Evolutionary conservation across 164 flowering plant species (phyloP).

Genomic region (Liriodendron chinense): DNA sequence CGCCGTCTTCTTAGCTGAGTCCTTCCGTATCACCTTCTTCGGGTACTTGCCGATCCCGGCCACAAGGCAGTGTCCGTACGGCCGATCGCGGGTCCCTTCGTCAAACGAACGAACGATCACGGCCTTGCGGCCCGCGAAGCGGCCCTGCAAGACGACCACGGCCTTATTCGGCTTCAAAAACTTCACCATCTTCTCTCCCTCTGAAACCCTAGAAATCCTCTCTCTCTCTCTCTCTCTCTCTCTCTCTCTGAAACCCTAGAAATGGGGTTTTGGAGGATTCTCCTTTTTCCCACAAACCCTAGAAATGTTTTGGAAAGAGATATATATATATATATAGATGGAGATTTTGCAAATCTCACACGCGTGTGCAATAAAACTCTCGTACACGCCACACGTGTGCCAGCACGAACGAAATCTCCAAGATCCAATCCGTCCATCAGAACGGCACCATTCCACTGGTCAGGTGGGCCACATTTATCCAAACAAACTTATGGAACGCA

Average conservation of each 20-base stretch:
- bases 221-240: not conserved
- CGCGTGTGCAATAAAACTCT: no score
- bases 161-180: conserved; percentile 22
- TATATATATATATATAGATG: no score
- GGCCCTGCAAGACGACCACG: conserved; percentile 31
- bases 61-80: conserved; percentile 41
- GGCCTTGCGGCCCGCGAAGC: conserved; percentile 40
- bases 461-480: no score
- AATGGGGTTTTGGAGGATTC: not conserved
- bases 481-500: no score
- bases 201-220: not conserved
- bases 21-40: conserved; percentile 41
- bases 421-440: no score
- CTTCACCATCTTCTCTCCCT: conserved; percentile 28
- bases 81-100: conserved; percentile 37
- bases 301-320: not conserved
- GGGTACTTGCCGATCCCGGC: conserved; percentile 44
- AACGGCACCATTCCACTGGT: no score
- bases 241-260: not conserved
- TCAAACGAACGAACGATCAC: conserved; percentile 35
- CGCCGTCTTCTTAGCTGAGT: conserved; percentile 38
- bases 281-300: not conserved
- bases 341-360: no score
- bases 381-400: no score
- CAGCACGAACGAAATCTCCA: no score